Evolutionary conservation across 2,329 filamentous ascomycete species (phyloP).

Genomic region (Trichoderma sp.): DNA sequence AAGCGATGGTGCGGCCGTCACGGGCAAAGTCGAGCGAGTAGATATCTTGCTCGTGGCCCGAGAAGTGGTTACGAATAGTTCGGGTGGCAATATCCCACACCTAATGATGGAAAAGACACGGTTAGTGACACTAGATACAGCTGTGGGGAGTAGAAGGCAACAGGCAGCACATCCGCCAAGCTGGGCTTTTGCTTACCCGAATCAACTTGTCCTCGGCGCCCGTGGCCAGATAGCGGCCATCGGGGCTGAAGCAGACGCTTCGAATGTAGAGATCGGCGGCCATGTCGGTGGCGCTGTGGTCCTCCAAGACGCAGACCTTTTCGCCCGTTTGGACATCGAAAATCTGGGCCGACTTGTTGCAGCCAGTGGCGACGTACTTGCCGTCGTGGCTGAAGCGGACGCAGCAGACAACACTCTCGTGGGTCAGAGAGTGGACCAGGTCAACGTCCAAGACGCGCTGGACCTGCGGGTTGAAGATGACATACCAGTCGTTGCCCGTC

Average conservation of each 20-base stretch:
- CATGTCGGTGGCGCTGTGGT: slow-evolving; percentile 74
- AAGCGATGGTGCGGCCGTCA: slow-evolving; percentile 91
- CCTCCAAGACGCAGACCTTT: slow-evolving; percentile 85
- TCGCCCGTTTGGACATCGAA: slow-evolving; percentile 87
- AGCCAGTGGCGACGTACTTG: slow-evolving; percentile 92
- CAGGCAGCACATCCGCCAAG: neutral
- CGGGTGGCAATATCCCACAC: slow-evolving; percentile 90
- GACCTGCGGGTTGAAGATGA: slow-evolving; percentile 90
- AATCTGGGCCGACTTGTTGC: slow-evolving; percentile 98
- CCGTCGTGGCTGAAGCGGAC: slow-evolving; percentile 95
- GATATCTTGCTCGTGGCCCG: slow-evolving; percentile 98
- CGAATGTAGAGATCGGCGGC: slow-evolving; percentile 93
- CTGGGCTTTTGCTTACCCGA: slow-evolving; percentile 58
- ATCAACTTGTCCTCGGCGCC: slow-evolving; percentile 98
- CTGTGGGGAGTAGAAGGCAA: neutral
- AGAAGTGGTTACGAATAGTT: slow-evolving; percentile 86
- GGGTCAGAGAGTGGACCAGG: slow-evolving; percentile 84
- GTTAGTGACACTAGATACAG: neutral
- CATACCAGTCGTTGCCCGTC: slow-evolving; percentile 89
- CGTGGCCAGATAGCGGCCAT: slow-evolving; percentile 89
- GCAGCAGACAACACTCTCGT: slow-evolving; percentile 97
- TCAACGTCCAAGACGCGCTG: slow-evolving; percentile 90
- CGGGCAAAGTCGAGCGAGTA: slow-evolving; percentile 94
- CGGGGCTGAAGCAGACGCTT: slow-evolving; percentile 97
- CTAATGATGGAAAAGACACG: slow-evolving; percentile 44